Percentiles rank a stretch among this genome's conserved stretches.
Evolutionary conservation across 805 yeast genomes (phyloP).

Genomic region (Wickerhamiella sergipiensis): DNA sequence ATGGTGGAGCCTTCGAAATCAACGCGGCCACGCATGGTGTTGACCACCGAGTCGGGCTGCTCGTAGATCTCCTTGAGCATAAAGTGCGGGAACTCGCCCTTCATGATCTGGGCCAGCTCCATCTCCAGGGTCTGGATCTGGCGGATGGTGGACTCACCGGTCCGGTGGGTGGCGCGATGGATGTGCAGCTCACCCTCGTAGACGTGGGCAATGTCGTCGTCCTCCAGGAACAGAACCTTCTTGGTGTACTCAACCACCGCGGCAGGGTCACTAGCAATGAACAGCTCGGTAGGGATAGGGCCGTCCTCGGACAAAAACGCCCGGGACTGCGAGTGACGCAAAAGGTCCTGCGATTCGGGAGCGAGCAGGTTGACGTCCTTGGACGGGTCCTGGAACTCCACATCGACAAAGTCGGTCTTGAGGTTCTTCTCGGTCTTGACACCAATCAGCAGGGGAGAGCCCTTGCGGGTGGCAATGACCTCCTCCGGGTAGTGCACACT

Average conservation of each 20-base stretch:
- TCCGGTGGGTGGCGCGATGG: constrained; percentile 84
- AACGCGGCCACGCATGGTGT: constrained; percentile 98
- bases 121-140: constrained; percentile 92
- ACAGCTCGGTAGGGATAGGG: constrained; percentile 91
- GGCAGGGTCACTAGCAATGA: constrained; percentile 92
- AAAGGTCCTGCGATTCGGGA: constrained; percentile 19
- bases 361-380: constrained; percentile 11
- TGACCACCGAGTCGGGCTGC: constrained; percentile 96
- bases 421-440: constrained; percentile 86
- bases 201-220: constrained; percentile 96
- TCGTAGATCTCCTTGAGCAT: constrained; percentile 98
- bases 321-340: constrained; percentile 87
- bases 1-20: constrained; percentile 72
- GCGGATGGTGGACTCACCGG: constrained; percentile 77
- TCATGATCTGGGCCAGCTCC: constrained; percentile 96
- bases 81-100: constrained; percentile 89
- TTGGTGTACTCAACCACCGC: constrained; percentile 94
- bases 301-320: constrained; percentile 94
- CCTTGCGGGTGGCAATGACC: constrained; percentile 92
- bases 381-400: constrained; percentile 70
- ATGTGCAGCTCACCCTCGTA: constrained; percentile 97
- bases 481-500: constrained; percentile 90
- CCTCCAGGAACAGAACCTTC: constrained; percentile 91
- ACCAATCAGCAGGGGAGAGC: constrained; percentile 94
- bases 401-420: constrained; percentile 96